Evolutionary conservation across 176 grass and related monocot species (phyloP), one percentile per base, ranked within the genome.

Genomic region (Ananas comosus): DNA sequence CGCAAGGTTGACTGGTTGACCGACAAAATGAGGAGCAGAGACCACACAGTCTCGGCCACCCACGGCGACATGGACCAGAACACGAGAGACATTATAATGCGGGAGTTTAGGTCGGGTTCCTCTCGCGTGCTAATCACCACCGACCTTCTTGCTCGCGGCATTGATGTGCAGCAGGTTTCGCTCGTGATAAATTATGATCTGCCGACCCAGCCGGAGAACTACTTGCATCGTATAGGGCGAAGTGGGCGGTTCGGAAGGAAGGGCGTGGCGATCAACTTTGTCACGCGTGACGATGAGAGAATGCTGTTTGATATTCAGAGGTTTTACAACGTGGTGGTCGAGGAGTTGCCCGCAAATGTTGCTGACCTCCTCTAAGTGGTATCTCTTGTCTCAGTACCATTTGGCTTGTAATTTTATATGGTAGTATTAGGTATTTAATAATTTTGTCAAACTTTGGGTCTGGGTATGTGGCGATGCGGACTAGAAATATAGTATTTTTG

Each of bases 181-280:
- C 53, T 57, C n/a, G 53, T 57, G 13, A 57, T 57, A 57, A 57
- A 57, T 17, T 57, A 17, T 57, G 53, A 57, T 57, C 53, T 57
- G 12, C 53, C 53, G n/a, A 57, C 53, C 53, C 53, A 57, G n/a
- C 53, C 53, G n/a, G 53, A 57, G 53, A 57, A 57, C 53, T 61
- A 61, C 21, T 19, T 61, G 21, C 14, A 18, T 61, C 9, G 17
- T 18, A 61, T 61, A 11, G 56, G 56, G n/a, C 13, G 53, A 57
- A 17, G 53, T 57, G 53, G 53, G 21, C 56, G 56, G 21, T 61
- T 61, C 21, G 56, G 56, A 61, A 61, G 56, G 56, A 61, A 61
- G 16, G 13, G 56, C 21, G 56, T 61, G 9, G 56, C 56, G 21
- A 61, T 61, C 56, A 61, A 61, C 56, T 61, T 61, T 19, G 13